A percentile compares a stretch with the other conserved stretches of the same genome.
Evolutionary conservation across 805 yeast genomes (phyloP).

Genomic region (Candida insectalens): DNA sequence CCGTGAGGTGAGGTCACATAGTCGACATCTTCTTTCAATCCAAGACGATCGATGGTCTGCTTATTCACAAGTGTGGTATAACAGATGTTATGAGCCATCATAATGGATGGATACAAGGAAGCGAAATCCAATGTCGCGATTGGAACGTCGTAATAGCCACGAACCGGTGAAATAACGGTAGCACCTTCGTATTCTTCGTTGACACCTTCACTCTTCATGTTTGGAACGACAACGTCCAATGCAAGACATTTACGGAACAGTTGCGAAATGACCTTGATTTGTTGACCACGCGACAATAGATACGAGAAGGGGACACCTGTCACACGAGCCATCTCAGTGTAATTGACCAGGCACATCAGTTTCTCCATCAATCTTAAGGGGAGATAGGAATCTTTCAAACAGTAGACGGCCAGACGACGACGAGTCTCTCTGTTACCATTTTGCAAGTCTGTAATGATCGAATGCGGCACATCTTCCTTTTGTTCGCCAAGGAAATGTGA

Average conservation of each 20-base stretch:
- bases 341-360: constrained; percentile 91
- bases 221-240: constrained; percentile 83
- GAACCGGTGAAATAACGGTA: constrained; percentile 90
- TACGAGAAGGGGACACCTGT: constrained; percentile 97
- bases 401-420: constrained; percentile 91
- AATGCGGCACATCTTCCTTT: constrained; percentile 96
- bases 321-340: constrained; percentile 99
- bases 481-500: constrained; percentile 92
- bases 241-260: constrained; percentile 86
- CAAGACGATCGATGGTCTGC: constrained; percentile 55
- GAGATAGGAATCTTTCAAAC: constrained; percentile 90
- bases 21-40: constrained; percentile 60
- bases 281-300: constrained; percentile 87
- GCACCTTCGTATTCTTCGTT: constrained; percentile 98
- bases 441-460: constrained; percentile 90
- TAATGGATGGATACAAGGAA: constrained; percentile 92
- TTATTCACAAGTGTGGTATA: constrained; percentile 80
- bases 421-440: constrained; percentile 90
- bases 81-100: constrained; percentile 98
- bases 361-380: constrained; percentile 86
- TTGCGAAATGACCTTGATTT: constrained; percentile 94
- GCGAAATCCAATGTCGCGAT: constrained; percentile 97
- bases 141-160: constrained; percentile 96
- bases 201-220: constrained; percentile 71
- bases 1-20: constrained; percentile 87